These are phyloP conservation scores for Geotrichum australiense DNA, from an alignment of 1,139 yeast genomes.

Conservation along the genomic window DNA sequence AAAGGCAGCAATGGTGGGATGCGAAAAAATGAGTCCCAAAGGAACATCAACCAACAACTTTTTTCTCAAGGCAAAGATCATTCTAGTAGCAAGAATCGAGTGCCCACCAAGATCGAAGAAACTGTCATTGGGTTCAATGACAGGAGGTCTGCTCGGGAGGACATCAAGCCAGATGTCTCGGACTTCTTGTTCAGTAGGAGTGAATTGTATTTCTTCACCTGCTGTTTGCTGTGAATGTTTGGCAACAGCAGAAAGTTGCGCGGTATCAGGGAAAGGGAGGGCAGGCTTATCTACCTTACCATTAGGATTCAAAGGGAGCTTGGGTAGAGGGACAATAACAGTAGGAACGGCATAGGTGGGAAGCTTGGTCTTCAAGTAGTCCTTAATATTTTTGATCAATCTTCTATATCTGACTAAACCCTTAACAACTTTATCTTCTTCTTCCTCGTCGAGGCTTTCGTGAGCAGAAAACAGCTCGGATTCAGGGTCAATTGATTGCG, in stretches of 20 bases:
- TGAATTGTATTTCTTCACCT: slow-evolving; percentile 35
- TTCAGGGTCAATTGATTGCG: slow-evolving; percentile 50
- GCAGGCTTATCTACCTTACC: slow-evolving; percentile 98
- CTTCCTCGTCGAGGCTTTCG: slow-evolving; percentile 43
- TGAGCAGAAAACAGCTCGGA: slow-evolving; percentile 39
- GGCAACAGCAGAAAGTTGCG: slow-evolving; percentile 69
- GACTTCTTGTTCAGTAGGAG: slow-evolving; percentile 58
- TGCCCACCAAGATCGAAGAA: slow-evolving; percentile 98
- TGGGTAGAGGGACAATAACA: slow-evolving; percentile 75
- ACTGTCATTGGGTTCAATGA: slow-evolving; percentile 70
- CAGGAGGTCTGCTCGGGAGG: slow-evolving; percentile 77
- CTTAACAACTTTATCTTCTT: slow-evolving; percentile 47
- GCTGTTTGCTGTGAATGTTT: slow-evolving; percentile 25
- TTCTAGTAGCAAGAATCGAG: slow-evolving; percentile 90
- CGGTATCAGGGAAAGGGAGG: slow-evolving; percentile 88
- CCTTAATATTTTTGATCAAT: slow-evolving; percentile 72
- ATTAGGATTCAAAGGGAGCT: slow-evolving; percentile 91
- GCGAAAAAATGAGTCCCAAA: slow-evolving; percentile 78
- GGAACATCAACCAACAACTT: slow-evolving; percentile 75
- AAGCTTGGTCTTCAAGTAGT: slow-evolving; percentile 75
- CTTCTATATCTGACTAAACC: slow-evolving; percentile 74
- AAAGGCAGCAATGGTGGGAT: slow-evolving; percentile 76
- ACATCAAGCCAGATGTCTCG: slow-evolving; percentile 80
- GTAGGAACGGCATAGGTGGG: slow-evolving; percentile 94
- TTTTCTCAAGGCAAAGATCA: slow-evolving; percentile 89